phyloP scores from a whole-genome alignment of 1,284 basidiomycete genomes.

The Cutaneotrichosporon arboriforme region DNA sequence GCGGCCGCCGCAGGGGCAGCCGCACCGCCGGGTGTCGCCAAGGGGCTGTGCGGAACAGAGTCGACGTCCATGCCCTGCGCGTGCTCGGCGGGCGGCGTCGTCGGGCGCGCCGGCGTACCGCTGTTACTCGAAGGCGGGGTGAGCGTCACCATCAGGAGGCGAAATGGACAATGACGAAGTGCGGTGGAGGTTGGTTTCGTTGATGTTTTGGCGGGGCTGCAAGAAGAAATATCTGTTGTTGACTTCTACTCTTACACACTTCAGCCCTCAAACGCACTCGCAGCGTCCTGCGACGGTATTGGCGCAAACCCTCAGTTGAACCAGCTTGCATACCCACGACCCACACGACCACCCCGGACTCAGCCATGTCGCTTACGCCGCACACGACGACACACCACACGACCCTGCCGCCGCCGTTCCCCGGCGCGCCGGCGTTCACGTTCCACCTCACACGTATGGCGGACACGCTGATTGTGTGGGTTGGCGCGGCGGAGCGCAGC shows the following conservation, averaged over 20 bases:
- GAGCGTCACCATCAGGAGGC: background rate
- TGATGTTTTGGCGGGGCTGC: background rate
- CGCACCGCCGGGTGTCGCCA: background rate
- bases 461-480: constrained; percentile 76
- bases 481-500: constrained; percentile 54
- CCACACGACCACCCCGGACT: too few species aligned
- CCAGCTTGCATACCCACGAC: too few species aligned
- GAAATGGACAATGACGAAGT: constrained; percentile 1
- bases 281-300: too few species aligned
- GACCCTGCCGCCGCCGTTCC: constrained; percentile 30
- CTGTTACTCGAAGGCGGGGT: constrained; percentile 27
- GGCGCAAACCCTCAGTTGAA: too few species aligned
- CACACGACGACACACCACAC: constrained; percentile 31
- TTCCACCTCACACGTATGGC: constrained; percentile 65
- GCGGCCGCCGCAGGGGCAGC: constrained; percentile 6
- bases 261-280: too few species aligned
- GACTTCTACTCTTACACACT: background rate
- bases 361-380: constrained; percentile 7
- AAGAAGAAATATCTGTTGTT: background rate
- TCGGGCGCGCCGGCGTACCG: constrained; percentile 23
- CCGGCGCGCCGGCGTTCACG: constrained; percentile 55
- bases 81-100: background rate
- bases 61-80: constrained; percentile 9
- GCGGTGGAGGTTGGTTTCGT: constrained; percentile 2
- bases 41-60: constrained; percentile 3